Conservation (phyloP, 345 rosid genomes). For the Populus nigra region DNA sequence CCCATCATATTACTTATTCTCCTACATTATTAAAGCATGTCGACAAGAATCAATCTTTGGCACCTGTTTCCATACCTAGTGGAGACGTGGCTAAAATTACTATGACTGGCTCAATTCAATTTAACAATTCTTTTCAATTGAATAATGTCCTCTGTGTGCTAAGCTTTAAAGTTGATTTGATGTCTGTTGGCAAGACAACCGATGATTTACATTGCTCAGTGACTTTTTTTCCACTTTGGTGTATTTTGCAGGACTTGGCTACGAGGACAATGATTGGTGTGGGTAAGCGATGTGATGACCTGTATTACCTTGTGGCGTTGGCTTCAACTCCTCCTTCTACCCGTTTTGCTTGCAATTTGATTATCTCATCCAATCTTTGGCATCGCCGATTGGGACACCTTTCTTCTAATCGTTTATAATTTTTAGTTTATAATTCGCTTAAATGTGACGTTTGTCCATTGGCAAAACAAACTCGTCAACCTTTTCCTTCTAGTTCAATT, state of each 20-base stretch:
- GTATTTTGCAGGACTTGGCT: slow-evolving; percentile 1
- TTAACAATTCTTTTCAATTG: background rate
- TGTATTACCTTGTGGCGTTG: background rate
- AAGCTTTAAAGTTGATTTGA: slow-evolving; percentile 6
- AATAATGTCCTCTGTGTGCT: slow-evolving; percentile 1
- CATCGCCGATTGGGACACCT: background rate
- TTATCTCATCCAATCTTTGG: background rate
- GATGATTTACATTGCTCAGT: background rate
- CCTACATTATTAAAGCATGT: background rate
- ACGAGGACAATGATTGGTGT: background rate
- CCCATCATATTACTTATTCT: slow-evolving; percentile 15
- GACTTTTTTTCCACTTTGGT: background rate
- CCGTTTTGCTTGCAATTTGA: background rate
- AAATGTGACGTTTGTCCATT: background rate
- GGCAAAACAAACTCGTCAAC: background rate
- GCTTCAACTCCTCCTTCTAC: background rate
- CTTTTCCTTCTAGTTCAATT: background rate
- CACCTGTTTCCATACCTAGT: background rate
- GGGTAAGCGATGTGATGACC: slow-evolving; percentile 9
- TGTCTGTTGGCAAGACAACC: background rate
- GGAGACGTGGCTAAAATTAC: background rate
- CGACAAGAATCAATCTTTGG: background rate
- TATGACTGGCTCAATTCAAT: background rate
- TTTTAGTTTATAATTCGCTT: background rate
- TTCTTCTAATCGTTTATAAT: background rate